These are phyloP conservation scores for Fusarium pilosicola DNA, from an alignment of 2,329 filamentous ascomycete species.

Conservation along the genomic window DNA sequence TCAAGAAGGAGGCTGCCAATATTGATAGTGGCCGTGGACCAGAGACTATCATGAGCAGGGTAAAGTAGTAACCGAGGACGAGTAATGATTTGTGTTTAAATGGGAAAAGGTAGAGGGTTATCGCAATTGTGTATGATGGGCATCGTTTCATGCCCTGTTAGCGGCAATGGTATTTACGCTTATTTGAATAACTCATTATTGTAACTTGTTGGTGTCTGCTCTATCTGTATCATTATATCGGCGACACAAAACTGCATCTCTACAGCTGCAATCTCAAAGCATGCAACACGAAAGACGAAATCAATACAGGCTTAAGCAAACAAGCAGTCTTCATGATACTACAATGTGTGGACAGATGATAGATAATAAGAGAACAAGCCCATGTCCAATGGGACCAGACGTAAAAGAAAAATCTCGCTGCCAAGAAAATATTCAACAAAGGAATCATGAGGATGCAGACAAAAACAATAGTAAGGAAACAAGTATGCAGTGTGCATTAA, in stretches of 20 bases:
- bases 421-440: constrained; percentile 40
- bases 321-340: constrained; percentile 28
- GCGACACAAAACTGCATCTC: constrained; percentile 12
- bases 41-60: constrained; percentile 95
- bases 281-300: neutral
- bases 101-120: neutral
- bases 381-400: constrained; percentile 8
- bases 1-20: constrained; percentile 90
- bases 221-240: neutral
- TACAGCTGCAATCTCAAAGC: constrained; percentile 9
- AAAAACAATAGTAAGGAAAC: constrained; percentile 31
- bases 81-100: constrained; percentile 5
- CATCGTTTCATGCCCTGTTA: constrained; percentile 33
- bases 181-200: constrained; percentile 16
- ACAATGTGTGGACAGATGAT: constrained; percentile 26
- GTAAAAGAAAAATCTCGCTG: constrained; percentile 34
- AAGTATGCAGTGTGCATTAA: constrained; percentile 36
- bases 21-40: constrained; percentile 81
- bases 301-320: constrained; percentile 23
- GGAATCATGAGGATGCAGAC: constrained; percentile 29
- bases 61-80: constrained; percentile 74
- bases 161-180: constrained; percentile 30
- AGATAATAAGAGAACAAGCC: constrained; percentile 19
- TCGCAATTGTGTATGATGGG: constrained; percentile 27
- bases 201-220: constrained; percentile 4